phyloP scores from a whole-genome alignment of 352 stramenopile genomes.

The Phytophthora pinifolia region DNA sequence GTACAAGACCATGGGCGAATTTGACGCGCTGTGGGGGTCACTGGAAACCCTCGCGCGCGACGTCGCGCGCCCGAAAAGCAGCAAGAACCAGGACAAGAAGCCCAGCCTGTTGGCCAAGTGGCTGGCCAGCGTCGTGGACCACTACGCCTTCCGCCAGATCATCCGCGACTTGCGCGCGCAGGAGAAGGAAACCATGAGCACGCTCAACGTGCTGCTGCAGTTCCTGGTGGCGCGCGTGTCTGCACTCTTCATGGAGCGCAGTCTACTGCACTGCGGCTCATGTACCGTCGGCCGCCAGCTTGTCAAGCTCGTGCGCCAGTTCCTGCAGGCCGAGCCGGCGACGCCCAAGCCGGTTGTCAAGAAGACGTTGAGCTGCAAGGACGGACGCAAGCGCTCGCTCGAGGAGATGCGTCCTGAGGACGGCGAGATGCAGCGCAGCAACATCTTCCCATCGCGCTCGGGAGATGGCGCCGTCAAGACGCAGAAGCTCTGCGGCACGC shows the following conservation, averaged over 20 bases:
- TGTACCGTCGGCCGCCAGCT: constrained; percentile 55
- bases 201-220: constrained; percentile 73
- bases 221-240: constrained; percentile 68
- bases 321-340: constrained; percentile 49
- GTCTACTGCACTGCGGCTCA: constrained; percentile 53
- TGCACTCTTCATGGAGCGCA: constrained; percentile 55
- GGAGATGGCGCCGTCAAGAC: constrained; percentile 46
- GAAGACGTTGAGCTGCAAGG: constrained; percentile 18
- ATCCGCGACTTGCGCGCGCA: constrained; percentile 57
- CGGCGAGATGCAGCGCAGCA: constrained; percentile 25
- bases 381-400: constrained; percentile 54
- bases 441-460: constrained; percentile 38
- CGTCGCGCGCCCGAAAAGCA: constrained; percentile 40
- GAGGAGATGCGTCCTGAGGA: constrained; percentile 54
- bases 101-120: constrained; percentile 65
- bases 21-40: constrained; percentile 65
- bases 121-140: constrained; percentile 73
- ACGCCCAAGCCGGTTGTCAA: constrained; percentile 16
- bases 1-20: constrained; percentile 81
- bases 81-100: constrained; percentile 13
- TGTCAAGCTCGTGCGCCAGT: constrained; percentile 61
- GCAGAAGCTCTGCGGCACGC: constrained; percentile 57
- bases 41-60: constrained; percentile 57
- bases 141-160: constrained; percentile 69
- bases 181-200: constrained; percentile 74